phyloP scores from a whole-genome alignment of 148 eudicot species.

The Cornus kousa region DNA sequence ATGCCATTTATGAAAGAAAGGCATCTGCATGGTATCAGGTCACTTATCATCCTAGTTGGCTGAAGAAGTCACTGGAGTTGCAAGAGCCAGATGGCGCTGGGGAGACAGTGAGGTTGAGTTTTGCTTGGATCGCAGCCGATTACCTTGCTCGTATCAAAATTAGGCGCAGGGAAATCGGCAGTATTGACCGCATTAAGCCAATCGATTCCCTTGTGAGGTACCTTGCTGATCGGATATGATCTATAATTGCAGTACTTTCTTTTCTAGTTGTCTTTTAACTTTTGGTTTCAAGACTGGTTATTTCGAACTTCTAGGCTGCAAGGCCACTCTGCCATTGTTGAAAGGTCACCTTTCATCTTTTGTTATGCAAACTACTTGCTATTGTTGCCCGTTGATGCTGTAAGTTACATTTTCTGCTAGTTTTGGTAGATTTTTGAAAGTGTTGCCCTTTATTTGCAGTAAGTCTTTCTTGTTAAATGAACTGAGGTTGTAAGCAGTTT shows the following conservation, averaged over 20 bases:
- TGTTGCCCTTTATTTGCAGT: neutral
- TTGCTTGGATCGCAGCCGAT: conserved; percentile 88
- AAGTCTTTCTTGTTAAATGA: neutral
- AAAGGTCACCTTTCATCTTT: neutral
- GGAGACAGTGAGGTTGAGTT: conserved; percentile 58
- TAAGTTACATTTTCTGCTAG: neutral
- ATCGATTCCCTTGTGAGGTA: conserved; percentile 60
- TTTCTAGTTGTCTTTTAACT: neutral
- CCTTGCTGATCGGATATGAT: conserved; percentile 53
- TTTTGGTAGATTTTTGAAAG: neutral
- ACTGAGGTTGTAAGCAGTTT: neutral
- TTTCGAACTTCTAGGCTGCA: neutral
- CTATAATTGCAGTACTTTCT: neutral
- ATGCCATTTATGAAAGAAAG: conserved; percentile 56
- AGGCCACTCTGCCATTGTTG: conserved; percentile 58
- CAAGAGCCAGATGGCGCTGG: conserved; percentile 45
- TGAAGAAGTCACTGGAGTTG: conserved; percentile 39
- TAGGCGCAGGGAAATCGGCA: conserved; percentile 19
- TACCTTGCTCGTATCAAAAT: conserved; percentile 83
- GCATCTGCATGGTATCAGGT: conserved; percentile 97
- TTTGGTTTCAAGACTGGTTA: conserved; percentile 22
- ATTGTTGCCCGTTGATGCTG: neutral
- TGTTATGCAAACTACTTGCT: conserved; percentile 3
- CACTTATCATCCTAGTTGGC: conserved; percentile 65
- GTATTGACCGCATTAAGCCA: conserved; percentile 39